These are phyloP conservation scores for Onygenales sp. DNA, from an alignment of 2,329 filamentous ascomycete species.

Conservation along the genomic window DNA sequence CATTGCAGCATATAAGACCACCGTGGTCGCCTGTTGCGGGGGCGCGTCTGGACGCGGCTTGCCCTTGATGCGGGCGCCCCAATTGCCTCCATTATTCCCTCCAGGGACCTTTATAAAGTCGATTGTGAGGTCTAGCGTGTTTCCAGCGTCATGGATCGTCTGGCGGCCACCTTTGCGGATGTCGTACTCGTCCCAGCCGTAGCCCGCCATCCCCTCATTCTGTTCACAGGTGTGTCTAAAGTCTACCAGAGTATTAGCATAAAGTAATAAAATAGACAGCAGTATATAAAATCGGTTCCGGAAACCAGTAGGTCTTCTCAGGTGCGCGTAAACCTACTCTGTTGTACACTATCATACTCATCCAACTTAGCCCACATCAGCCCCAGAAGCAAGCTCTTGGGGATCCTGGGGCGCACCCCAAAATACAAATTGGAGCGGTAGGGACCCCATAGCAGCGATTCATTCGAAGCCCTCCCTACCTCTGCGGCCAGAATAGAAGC, in stretches of 20 bases:
- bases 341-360: slow-evolving; percentile 62
- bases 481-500: slow-evolving; percentile 29
- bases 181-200: slow-evolving; percentile 98
- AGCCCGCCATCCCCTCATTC: slow-evolving; percentile 84
- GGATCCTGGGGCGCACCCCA: slow-evolving; percentile 71
- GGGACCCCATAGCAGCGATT: slow-evolving; percentile 89
- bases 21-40: slow-evolving; percentile 58
- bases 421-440: slow-evolving; percentile 94
- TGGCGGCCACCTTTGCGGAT: slow-evolving; percentile 77
- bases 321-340: slow-evolving; percentile 48
- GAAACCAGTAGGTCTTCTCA: too few relatives aligned
- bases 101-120: slow-evolving; percentile 90
- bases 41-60: slow-evolving; percentile 61
- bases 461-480: slow-evolving; percentile 50
- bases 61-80: slow-evolving; percentile 83
- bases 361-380: slow-evolving; percentile 87
- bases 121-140: slow-evolving; percentile 82
- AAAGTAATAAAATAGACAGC: too few relatives aligned
- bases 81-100: slow-evolving; percentile 76
- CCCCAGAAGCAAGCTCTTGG: slow-evolving; percentile 70
- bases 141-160: slow-evolving; percentile 81
- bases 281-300: too few relatives aligned
- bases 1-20: slow-evolving; percentile 74
- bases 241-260: slow-evolving; percentile 38
- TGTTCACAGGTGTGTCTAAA: slow-evolving; percentile 95